These are phyloP conservation scores for Yamadazyma sp. DNA, from an alignment of 1,139 yeast species.

Conservation along the genomic window DNA sequence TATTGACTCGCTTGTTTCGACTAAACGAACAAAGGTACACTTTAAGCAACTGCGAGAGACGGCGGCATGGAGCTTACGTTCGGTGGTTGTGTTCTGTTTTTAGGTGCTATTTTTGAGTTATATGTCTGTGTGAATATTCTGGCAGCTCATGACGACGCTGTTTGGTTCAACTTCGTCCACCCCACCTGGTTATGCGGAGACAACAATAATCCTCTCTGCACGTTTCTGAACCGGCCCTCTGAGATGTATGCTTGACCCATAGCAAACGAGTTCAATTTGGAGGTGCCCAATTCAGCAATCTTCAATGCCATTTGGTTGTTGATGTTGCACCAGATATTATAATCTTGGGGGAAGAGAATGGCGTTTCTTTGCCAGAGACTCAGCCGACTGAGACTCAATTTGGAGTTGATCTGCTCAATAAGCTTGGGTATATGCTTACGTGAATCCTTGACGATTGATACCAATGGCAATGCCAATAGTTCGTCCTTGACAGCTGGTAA, in stretches of 20 bases:
- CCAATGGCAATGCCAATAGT: conserved; percentile 50
- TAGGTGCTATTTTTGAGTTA: too few relatives aligned
- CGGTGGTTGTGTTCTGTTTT: too few relatives aligned
- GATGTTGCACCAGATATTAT: conserved; percentile 65
- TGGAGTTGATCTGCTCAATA: conserved; percentile 49
- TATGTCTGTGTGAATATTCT: too few relatives aligned
- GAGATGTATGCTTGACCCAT: conserved; percentile 52
- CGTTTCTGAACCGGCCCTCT: conserved; percentile 47
- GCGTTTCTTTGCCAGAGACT: conserved; percentile 70
- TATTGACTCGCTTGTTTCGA: too few relatives aligned
- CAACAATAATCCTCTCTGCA: conserved; percentile 56
- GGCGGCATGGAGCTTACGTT: too few relatives aligned
- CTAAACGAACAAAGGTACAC: too few relatives aligned
- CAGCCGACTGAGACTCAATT: conserved; percentile 21
- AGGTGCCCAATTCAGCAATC: conserved; percentile 49
- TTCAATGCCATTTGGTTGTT: conserved; percentile 46
- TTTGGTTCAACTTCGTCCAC: neutral
- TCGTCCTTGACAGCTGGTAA: conserved; percentile 68
- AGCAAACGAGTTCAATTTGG: conserved; percentile 52
- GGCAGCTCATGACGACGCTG: neutral
- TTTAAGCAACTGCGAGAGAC: too few relatives aligned
- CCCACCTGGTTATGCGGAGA: conserved; percentile 22
- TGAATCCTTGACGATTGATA: conserved; percentile 49
- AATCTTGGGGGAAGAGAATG: conserved; percentile 69
- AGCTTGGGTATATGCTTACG: conserved; percentile 60